These are phyloP conservation scores for Symbiotaphrina buchneri DNA, from an alignment of 495 filamentous ascomycete genomes.

Conservation along the genomic window DNA sequence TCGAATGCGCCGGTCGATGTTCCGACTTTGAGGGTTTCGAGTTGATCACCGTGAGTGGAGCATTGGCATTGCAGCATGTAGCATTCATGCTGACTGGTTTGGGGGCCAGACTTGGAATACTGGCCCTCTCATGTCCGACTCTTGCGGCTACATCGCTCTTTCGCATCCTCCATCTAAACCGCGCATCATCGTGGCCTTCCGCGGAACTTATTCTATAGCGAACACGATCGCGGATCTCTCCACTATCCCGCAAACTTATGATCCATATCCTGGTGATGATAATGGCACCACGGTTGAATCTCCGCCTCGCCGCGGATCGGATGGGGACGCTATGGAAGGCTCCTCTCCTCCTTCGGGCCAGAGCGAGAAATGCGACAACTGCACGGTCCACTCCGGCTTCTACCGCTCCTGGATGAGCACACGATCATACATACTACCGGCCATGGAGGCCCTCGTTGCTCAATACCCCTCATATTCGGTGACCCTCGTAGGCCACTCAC, in stretches of 20 bases:
- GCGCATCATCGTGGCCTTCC: conserved; percentile 74
- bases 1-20: conserved; percentile 68
- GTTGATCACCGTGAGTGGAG: conserved; percentile 33
- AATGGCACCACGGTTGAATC: conserved; percentile 9
- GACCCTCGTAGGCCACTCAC: conserved; percentile 67
- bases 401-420: conserved; percentile 61
- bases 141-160: conserved; percentile 81
- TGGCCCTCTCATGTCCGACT: conserved; percentile 66
- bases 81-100: neutral
- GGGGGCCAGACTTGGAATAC: conserved; percentile 63
- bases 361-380: conserved; percentile 38
- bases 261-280: conserved; percentile 50
- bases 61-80: conserved; percentile 1
- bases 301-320: conserved; percentile 3
- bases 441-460: conserved; percentile 26
- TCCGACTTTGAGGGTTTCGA: conserved; percentile 56
- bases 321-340: neutral
- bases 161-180: conserved; percentile 37
- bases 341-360: neutral
- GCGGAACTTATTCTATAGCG: conserved; percentile 80
- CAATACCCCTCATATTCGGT: conserved; percentile 49
- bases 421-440: conserved; percentile 34
- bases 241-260: conserved; percentile 71
- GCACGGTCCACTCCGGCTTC: conserved; percentile 85
- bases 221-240: conserved; percentile 80